These are phyloP conservation scores for Coffea canephora DNA, from an alignment of 257 asterid species.

Conservation along the genomic window DNA sequence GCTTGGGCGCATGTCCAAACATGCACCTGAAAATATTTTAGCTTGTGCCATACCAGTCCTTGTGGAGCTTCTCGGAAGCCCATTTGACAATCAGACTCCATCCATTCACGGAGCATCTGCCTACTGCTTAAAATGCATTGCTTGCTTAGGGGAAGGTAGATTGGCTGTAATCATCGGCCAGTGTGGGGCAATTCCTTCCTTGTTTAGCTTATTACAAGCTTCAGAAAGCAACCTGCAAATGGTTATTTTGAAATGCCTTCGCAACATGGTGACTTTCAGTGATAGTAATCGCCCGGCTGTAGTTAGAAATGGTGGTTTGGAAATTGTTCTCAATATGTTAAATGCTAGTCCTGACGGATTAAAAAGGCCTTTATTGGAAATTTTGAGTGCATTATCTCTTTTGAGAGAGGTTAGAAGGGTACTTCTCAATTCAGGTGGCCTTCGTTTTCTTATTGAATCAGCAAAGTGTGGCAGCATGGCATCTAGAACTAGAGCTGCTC, in stretches of 20 bases:
- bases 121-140: constrained; percentile 52
- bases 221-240: constrained; percentile 35
- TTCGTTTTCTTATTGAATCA: constrained; percentile 49
- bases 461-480: constrained; percentile 45
- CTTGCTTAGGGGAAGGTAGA: constrained; percentile 50
- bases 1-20: constrained; percentile 41
- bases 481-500: constrained; percentile 70
- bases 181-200: constrained; percentile 42
- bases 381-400: constrained; percentile 58
- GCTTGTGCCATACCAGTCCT: constrained; percentile 42
- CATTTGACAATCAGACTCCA: constrained; percentile 25
- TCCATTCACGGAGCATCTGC: constrained; percentile 48
- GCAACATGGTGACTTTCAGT: constrained; percentile 42
- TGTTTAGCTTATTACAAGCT: constrained; percentile 38
- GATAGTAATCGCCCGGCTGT: constrained; percentile 34
- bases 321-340: constrained; percentile 40
- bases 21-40: constrained; percentile 50
- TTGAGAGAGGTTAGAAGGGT: constrained; percentile 51
- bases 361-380: constrained; percentile 42
- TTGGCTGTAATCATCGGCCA: constrained; percentile 48
- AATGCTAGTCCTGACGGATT: constrained; percentile 27
- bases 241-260: constrained; percentile 51
- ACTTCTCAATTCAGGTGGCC: constrained; percentile 37
- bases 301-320: constrained; percentile 43
- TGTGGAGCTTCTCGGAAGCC: constrained; percentile 42